Conservation (phyloP, 345 rosid species). For the Chamaenerion angustifolium region DNA sequence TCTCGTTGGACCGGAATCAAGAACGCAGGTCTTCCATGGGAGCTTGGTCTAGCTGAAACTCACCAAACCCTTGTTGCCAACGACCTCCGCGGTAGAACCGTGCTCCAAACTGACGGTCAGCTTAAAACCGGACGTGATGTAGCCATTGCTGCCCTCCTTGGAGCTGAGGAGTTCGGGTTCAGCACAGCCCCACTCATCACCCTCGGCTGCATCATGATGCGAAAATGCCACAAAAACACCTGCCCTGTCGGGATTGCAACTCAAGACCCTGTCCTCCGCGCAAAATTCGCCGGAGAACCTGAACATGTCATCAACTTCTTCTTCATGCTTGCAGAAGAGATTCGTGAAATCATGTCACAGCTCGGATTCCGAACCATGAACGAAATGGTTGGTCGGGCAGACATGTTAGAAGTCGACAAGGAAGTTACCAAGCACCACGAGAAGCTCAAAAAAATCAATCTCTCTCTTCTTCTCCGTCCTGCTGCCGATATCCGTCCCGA, state of each 20-base stretch:
- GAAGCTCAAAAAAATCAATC: slow-evolving; percentile 80
- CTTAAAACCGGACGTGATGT: slow-evolving; percentile 98
- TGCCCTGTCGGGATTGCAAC: slow-evolving; percentile 99
- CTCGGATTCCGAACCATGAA: slow-evolving; percentile 73
- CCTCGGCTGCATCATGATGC: slow-evolving; percentile 99
- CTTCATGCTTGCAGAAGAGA: slow-evolving; percentile 99
- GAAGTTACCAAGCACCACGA: slow-evolving; percentile 69
- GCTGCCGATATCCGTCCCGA: slow-evolving; percentile 95
- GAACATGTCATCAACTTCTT: slow-evolving; percentile 96
- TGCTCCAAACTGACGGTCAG: slow-evolving; percentile 98
- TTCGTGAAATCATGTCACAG: slow-evolving; percentile 88
- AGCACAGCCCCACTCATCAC: slow-evolving; percentile 99
- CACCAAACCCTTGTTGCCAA: slow-evolving; percentile 98
- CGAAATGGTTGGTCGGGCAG: slow-evolving; percentile 99
- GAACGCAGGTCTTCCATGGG: slow-evolving; percentile 99
- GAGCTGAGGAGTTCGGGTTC: slow-evolving; percentile 99
- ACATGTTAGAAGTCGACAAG: slow-evolving; percentile 91
- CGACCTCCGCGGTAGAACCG: slow-evolving; percentile 97
- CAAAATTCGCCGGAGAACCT: slow-evolving; percentile 97
- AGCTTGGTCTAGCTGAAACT: slow-evolving; percentile 98
- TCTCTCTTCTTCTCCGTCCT: slow-evolving; percentile 72
- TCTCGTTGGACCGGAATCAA: slow-evolving; percentile 99
- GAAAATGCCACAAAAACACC: slow-evolving; percentile 98
- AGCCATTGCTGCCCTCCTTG: slow-evolving; percentile 94
- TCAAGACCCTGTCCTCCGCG: slow-evolving; percentile 96